phyloP scores from a whole-genome alignment of 148 eudicot species.

The Silene uniflora region DNA sequence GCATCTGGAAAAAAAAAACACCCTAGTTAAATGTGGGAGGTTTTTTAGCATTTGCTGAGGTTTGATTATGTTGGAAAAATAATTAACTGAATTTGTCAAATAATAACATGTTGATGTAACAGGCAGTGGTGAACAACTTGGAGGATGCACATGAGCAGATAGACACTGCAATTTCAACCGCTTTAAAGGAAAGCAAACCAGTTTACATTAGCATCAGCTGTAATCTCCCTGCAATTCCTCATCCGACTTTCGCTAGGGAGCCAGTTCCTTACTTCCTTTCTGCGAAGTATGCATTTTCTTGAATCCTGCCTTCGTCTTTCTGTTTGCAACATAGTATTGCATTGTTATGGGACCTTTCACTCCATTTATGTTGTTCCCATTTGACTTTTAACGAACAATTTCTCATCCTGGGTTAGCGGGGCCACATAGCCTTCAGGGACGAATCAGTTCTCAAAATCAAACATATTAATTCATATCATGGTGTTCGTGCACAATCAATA shows the following conservation, averaged over 20 bases:
- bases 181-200: slow-evolving; percentile 77
- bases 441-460: no score
- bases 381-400: no score
- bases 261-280: slow-evolving; percentile 70
- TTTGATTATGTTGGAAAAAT: no score
- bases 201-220: slow-evolving; percentile 75
- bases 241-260: slow-evolving; percentile 63
- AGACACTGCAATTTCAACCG: slow-evolving; percentile 81
- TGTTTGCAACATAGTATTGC: background rate
- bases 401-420: no score
- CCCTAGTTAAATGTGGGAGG: no score
- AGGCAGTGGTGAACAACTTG: slow-evolving; percentile 74
- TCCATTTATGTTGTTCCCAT: no score
- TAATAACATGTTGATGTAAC: slow-evolving; percentile 11
- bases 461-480: no score
- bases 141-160: slow-evolving; percentile 79
- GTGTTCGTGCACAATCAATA: no score
- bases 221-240: slow-evolving; percentile 67
- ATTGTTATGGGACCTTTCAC: no score
- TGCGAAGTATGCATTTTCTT: slow-evolving; percentile 44
- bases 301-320: background rate
- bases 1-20: no score
- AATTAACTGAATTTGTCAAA: background rate
- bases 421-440: no score
- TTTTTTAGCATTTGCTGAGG: no score